These are phyloP conservation scores for Tolypocladium tundrense DNA, from an alignment of 2,329 filamentous ascomycete species.

Conservation along the genomic window DNA sequence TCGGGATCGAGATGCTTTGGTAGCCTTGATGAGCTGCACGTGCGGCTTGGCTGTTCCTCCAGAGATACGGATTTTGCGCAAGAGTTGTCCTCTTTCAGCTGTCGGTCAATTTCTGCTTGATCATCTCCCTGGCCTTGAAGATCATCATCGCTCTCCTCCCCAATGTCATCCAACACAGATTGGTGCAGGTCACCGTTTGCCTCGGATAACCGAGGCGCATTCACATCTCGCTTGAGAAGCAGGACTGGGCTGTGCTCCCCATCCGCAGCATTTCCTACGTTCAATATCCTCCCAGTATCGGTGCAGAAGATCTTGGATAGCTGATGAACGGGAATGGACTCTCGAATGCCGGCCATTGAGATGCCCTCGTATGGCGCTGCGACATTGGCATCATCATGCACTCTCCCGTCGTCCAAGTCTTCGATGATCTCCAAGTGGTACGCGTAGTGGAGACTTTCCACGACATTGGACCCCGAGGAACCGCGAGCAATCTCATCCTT, in stretches of 20 bases:
- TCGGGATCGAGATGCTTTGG: conserved; percentile 73
- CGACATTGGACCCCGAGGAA: background rate
- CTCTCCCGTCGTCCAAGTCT: conserved; percentile 55
- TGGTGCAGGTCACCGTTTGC: background rate
- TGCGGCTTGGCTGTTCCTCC: background rate
- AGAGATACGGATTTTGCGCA: too few relatives aligned
- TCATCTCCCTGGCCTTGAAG: conserved; percentile 14
- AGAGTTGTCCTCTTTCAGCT: conserved; percentile 22
- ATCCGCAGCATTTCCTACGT: conserved; percentile 51
- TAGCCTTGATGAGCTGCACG: conserved; percentile 23
- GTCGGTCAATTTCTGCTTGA: conserved; percentile 36
- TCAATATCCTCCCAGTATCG: conserved; percentile 79
- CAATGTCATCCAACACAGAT: background rate
- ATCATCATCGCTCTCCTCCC: background rate
- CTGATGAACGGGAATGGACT: conserved; percentile 42
- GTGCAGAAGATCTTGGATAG: conserved; percentile 91
- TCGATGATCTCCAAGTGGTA: conserved; percentile 79
- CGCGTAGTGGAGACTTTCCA: conserved; percentile 38
- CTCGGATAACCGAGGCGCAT: conserved; percentile 34
- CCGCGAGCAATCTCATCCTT: background rate
- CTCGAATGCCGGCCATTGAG: conserved; percentile 34
- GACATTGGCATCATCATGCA: conserved; percentile 32
- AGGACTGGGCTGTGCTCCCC: conserved; percentile 29
- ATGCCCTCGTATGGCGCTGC: conserved; percentile 29
- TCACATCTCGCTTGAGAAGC: conserved; percentile 19